These are phyloP conservation scores for Penicillium chermesinum DNA, from an alignment of 495 filamentous ascomycete genomes.

Conservation along the genomic window DNA sequence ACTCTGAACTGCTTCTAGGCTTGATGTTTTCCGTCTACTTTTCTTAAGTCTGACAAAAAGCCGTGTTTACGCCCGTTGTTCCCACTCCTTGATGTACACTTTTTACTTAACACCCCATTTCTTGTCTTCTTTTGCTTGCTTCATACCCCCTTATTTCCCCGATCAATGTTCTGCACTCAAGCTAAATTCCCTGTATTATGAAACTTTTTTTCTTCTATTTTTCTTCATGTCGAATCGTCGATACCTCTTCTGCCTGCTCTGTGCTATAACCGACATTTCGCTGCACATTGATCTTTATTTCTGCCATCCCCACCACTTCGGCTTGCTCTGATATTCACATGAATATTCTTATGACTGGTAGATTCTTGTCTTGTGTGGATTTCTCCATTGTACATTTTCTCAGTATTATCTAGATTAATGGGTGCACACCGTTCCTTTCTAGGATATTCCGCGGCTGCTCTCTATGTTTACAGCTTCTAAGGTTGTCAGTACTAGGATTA, in stretches of 20 bases:
- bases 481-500: no score
- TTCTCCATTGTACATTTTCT: conserved; percentile 24
- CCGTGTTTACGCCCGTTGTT: conserved; percentile 16
- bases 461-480: no score
- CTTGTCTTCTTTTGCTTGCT: conserved; percentile 18
- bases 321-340: conserved; percentile 15
- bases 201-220: conserved; percentile 20
- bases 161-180: conserved; percentile 7
- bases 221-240: conserved; percentile 13
- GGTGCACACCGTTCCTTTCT: conserved; percentile 1
- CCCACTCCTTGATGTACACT: conserved; percentile 14
- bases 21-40: not conserved
- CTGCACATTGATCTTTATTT: conserved; percentile 18
- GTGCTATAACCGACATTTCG: conserved; percentile 5
- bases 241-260: conserved; percentile 25
- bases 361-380: conserved; percentile 9
- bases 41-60: conserved; percentile 10
- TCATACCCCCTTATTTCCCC: conserved; percentile 19
- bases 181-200: conserved; percentile 47
- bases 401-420: conserved; percentile 18
- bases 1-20: conserved; percentile 89
- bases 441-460: no score
- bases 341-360: conserved; percentile 19
- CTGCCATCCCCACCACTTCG: conserved; percentile 12
- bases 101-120: conserved; percentile 3